Base-by-base conservation (phyloP, 306 rosid genomes). In the Senna tora region DNA sequence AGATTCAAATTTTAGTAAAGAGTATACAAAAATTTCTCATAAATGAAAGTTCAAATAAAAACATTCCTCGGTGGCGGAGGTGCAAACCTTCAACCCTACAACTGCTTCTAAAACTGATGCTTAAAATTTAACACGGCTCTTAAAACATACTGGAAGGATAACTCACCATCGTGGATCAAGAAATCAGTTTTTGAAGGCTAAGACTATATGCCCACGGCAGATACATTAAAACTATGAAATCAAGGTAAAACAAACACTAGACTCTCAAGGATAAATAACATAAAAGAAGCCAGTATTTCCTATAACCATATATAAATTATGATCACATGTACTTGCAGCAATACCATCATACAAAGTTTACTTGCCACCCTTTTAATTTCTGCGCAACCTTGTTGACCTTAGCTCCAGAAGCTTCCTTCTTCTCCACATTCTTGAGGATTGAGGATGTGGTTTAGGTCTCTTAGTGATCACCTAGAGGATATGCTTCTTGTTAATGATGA, bases 361-460 rank as follows among this genome's bases (percentile, higher is more conserved):
- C 30, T 80, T 80, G 46, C n/a, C n/a, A n/a, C 66, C 66, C 81
- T 80, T 80, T n/a, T n/a, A n/a, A n/a, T 78, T 80, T 80, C 42
- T 25, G 58, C 0, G 84, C 84, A 34, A 81, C 84, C 39, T 80
- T 80, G 81, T 81, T 80, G 56, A 76, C 67, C 72, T 80, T 80
- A 45, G 84, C 84, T 50, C 81, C 84, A 1, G 50, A 1, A 4
- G 84, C 78, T 1, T 80, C 81, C 53, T 80, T 80, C 84, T 80
- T 80, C 73, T 80, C 83, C 38, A 79, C 83, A 13, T 11, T 67
- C 75, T 79, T 79, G 71, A 78, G 72, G 55, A 78, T n/a, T n/a
- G n/a, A n/a, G n/a, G n/a, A n/a, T n/a, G n/a, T n/a, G n/a, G n/a
- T n/a, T n/a, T n/a, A n/a, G n/a, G n/a, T n/a, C n/a, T n/a, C n/a